Percentiles rank a stretch among this genome's conserved stretches.
phyloP scores from a whole-genome alignment of 2,329 filamentous ascomycete species.

The Aureobasidium melanogenum region DNA sequence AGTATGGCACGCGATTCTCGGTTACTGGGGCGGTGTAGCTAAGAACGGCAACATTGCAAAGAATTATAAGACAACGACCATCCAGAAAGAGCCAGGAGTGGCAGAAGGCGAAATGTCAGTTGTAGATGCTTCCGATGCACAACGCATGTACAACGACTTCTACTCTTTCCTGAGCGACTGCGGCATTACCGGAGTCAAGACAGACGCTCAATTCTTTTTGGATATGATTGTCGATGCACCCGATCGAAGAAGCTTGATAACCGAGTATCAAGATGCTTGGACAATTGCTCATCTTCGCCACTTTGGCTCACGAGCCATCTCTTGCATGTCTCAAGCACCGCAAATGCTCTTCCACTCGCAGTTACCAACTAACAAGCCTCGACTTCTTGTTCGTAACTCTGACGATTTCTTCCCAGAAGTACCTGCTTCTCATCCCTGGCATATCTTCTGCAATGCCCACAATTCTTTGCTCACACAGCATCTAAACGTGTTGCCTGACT shows the following conservation, averaged over 20 bases:
- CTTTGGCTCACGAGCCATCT: slow-evolving; percentile 70
- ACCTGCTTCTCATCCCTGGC: slow-evolving; percentile 78
- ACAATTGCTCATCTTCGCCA: slow-evolving; percentile 65
- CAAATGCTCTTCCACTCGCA: slow-evolving; percentile 80
- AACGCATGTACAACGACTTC: slow-evolving; percentile 79
- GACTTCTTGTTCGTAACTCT: slow-evolving; percentile 72
- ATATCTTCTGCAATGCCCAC: slow-evolving; percentile 89
- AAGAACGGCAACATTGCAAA: slow-evolving; percentile 64
- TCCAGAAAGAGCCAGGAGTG: slow-evolving; percentile 47
- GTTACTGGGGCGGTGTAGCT: slow-evolving; percentile 88
- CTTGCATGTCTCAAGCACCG: slow-evolving; percentile 90
- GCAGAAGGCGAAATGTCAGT: slow-evolving; percentile 61
- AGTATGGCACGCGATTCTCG: slow-evolving; percentile 84
- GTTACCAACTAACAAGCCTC: slow-evolving; percentile 64
- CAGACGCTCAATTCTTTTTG: slow-evolving; percentile 84
- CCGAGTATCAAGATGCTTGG: slow-evolving; percentile 80
- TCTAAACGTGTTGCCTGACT: slow-evolving; percentile 79
- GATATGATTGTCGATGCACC: slow-evolving; percentile 63
- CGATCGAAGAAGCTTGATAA: slow-evolving; percentile 62
- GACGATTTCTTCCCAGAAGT: slow-evolving; percentile 87
- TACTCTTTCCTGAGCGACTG: slow-evolving; percentile 67
- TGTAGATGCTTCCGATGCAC: slow-evolving; percentile 64
- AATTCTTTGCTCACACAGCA: slow-evolving; percentile 76
- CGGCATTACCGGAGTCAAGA: slow-evolving; percentile 83
- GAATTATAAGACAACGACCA: slow-evolving; percentile 63